These are phyloP conservation scores for Magnolia kwangsiensis DNA, from an alignment of 164 flowering plant species.

Conservation along the genomic window DNA sequence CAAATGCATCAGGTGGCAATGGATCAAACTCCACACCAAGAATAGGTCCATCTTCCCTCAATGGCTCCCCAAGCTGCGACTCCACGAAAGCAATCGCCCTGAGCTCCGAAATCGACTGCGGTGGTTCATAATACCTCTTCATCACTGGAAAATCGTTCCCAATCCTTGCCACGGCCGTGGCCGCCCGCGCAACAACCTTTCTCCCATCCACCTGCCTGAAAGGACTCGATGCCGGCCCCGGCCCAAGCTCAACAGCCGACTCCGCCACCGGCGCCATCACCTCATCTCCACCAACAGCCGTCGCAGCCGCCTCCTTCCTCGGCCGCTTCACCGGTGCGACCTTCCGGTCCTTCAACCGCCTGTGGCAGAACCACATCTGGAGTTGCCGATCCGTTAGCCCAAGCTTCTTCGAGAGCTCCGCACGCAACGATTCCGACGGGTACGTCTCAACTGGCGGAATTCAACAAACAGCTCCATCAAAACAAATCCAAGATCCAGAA, in stretches of 20 bases:
- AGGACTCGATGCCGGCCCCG: conserved; percentile 49
- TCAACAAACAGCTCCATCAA: conserved; percentile 4
- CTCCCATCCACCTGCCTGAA: conserved; percentile 32
- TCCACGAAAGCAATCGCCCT: conserved; percentile 79
- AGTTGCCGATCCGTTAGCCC: conserved; percentile 84
- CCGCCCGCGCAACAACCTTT: conserved; percentile 31
- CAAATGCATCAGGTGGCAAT: conserved; percentile 90
- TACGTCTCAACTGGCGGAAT: conserved; percentile 54
- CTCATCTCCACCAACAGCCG: conserved; percentile 21
- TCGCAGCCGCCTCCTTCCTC: conserved; percentile 29
- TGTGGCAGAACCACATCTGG: conserved; percentile 98
- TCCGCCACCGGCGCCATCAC: conserved; percentile 11
- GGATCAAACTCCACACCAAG: conserved; percentile 95
- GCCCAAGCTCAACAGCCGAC: conserved; percentile 28
- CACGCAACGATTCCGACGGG: conserved; percentile 70
- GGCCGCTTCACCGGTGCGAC: conserved; percentile 35
- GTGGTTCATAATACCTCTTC: conserved; percentile 60
- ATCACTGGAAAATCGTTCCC: conserved; percentile 33
- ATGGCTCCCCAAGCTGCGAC: conserved; percentile 74
- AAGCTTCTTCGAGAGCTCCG: conserved; percentile 60
- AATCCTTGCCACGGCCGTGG: conserved; percentile 44
- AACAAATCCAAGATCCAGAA: not conserved
- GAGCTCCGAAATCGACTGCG: conserved; percentile 47
- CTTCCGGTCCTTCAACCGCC: conserved; percentile 84
- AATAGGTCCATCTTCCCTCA: conserved; percentile 86